Base-by-base conservation (phyloP, 2,329 filamentous ascomycete species). In the Nemania diffusa region DNA sequence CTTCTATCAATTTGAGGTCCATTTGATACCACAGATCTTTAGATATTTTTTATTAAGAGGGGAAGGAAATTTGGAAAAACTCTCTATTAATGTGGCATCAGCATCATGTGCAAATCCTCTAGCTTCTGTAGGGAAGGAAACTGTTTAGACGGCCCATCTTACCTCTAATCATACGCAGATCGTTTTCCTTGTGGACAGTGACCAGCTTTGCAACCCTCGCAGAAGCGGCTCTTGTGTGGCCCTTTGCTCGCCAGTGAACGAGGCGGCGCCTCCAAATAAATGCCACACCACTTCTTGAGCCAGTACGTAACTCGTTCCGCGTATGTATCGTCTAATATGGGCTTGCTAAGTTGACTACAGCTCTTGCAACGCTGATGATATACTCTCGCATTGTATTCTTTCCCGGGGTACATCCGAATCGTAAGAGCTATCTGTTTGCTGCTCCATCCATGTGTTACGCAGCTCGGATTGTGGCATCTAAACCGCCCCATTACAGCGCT, bases 231-330 rank as follows among this genome's bases (percentile, higher is more conserved):
- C 27, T 63, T 9, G 46, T 74, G 72, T 13, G 69, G 70, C n/a
- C 37, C 44, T 8, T 44, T 57, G 15, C 24, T 60, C 7, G 46
- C 50, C 9, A 22, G 26, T 0, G 29, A 29, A 13, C 69, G 61
- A 17, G 9, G 29, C 2, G 61, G 69, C 9, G 0, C 17, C 44
- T 69, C 58, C 46, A 70, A 5, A 9, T 26, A 1, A 5, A 74
- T 60, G 1, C 73, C 74, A 7, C 61, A 67, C 74, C 74, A 76
- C n/a, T 66, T 73, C 68, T 73, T 75, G 20, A 76, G 56, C 40
- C 75, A 57, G 37, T 76, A 75, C 3, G 74, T 59, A 4, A 76
- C 69, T 37, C 75, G 68, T 15, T 76, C 73, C 2, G 70, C 65
- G 32, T 77, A 77, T 22, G 72, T 71, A 1, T 60, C 60, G 50